These are phyloP conservation scores for Telfairia occidentalis DNA, from an alignment of 331 rosid species.

Conservation along the genomic window DNA sequence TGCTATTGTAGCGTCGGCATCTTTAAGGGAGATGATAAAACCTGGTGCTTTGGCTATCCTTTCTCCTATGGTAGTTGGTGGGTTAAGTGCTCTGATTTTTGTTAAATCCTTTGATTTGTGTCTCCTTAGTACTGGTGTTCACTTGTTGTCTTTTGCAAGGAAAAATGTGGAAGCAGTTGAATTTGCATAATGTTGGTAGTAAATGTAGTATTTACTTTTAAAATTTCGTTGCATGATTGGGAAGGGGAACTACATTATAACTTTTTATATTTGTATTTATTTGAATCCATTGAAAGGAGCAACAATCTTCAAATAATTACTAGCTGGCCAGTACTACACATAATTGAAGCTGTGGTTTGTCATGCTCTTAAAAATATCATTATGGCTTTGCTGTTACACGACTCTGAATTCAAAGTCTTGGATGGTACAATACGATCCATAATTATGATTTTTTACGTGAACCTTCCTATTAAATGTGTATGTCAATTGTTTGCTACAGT, in stretches of 20 bases:
- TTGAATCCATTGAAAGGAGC: not conserved
- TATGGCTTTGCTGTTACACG: not conserved
- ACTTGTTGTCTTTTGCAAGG: not conserved
- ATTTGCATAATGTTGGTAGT: not conserved
- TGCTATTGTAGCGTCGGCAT: constrained; percentile 94
- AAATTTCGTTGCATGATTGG: not conserved
- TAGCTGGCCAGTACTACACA: not conserved
- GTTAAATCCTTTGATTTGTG: not conserved
- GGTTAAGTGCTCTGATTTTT: constrained; percentile 15
- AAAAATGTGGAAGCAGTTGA: not conserved
- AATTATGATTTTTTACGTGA: not conserved
- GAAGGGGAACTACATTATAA: not conserved
- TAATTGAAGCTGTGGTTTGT: not conserved
- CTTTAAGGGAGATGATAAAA: constrained; percentile 90
- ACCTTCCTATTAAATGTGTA: not conserved
- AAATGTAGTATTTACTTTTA: not conserved
- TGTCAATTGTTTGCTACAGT: not conserved
- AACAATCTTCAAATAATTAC: not conserved
- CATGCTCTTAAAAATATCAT: not conserved
- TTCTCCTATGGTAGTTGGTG: constrained; percentile 84
- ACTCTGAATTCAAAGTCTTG: not conserved
- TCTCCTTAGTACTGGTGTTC: not conserved
- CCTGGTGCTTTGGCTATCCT: constrained; percentile 95
- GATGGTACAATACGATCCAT: not conserved
- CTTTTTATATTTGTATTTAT: not conserved